Base-by-base conservation (phyloP, 192 early-diverging fungal species). In the Rhizophagus prolifer region DNA sequence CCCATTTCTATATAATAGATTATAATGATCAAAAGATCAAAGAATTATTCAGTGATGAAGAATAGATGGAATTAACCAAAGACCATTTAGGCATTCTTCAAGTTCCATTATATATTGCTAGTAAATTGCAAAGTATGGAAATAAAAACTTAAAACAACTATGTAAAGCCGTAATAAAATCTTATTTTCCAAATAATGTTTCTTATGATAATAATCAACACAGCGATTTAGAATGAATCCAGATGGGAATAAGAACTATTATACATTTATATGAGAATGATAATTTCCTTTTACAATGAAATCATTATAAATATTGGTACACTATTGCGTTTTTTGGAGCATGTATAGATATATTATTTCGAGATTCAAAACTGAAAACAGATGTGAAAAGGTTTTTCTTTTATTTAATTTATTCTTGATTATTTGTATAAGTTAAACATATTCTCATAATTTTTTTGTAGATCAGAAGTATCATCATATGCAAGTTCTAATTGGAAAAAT, bases 41-140 rank as follows among this genome's bases (percentile, higher is more conserved):
- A 36, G 58, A 28, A 44, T 61, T 60, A 14, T 74, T 74, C 60
- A 74, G 4, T 58, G 59, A 74, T 3, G 30, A 58, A 61, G 72
- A 74, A 46, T 74, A 59, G 72, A 61, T 23, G 30, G 72, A 74
- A 74, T 62, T 74, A 74, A 74, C 72, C 21, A 74, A 62, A 61
- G 31, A 61, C 13, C 12, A 41, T 13, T 62, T 74, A 34, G 70
- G 36, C 13, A 44, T 74, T 74, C 72, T 59, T 34, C 7, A 31
- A 13, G 30, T 74, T 60, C 34, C 72, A 61, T 25, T 19, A 28
- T 19, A 74, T 61, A 74, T 74, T 23, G 58, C 31, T 47, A 62
- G 38, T 5, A 5, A 38, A 38, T 38, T 4, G 36, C 36, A 54
- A 71, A 46, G 9, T 50, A 71, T 71, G n/a, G 70, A 2, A 71